phyloP scores from a whole-genome alignment of 192 early-diverging fungal species.

The Tieghemiomyces parasiticus region DNA sequence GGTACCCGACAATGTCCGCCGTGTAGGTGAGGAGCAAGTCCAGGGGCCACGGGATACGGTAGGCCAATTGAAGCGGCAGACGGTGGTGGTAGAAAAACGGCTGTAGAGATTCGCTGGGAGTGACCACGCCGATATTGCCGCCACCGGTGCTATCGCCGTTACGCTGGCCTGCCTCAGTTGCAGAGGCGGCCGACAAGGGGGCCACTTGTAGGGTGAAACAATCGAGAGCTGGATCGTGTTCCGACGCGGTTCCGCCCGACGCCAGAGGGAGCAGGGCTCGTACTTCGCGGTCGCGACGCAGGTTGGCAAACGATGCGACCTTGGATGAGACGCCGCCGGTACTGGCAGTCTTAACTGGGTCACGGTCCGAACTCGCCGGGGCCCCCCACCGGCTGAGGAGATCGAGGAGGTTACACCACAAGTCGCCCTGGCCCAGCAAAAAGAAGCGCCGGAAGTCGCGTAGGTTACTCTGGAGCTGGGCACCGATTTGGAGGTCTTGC shows the following conservation, averaged over 20 bases:
- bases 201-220: not conserved
- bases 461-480: not conserved
- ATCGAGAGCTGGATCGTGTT: not conserved
- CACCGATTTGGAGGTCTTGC: not conserved
- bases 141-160: not conserved
- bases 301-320: not conserved
- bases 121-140: not conserved
- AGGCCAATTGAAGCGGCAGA: not conserved
- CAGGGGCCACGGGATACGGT: not conserved
- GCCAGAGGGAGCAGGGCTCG: not conserved
- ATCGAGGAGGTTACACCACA: not conserved
- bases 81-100: constrained; percentile 5
- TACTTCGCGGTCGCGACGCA: constrained; percentile 8
- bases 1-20: not conserved
- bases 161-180: not conserved
- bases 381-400: not conserved
- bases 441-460: not conserved
- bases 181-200: not conserved
- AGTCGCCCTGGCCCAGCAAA: constrained; percentile 4
- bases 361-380: too few species aligned
- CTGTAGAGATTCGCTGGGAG: not conserved
- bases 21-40: not conserved
- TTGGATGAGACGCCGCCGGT: too few species aligned
- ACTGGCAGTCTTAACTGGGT: too few species aligned
- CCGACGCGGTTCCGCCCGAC: not conserved